Evolutionary conservation across 2,329 filamentous ascomycete species (phyloP).

Genomic region (Aureobasidium zeae): DNA sequence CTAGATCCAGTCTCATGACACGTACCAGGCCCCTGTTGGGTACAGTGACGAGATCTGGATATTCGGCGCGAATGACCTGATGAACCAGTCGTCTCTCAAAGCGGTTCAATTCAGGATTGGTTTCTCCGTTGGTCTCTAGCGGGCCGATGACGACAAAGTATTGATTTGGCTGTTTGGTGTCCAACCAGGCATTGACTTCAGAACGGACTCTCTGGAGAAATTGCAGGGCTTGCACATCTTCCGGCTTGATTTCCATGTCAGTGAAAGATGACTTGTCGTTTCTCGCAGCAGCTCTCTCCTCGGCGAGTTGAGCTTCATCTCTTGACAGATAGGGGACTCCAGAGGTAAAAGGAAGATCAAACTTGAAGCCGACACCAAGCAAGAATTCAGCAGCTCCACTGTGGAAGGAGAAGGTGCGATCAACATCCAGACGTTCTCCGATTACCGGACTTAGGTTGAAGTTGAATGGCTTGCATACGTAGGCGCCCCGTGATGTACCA

Average conservation of each 20-base stretch:
- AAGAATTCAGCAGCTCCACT: slow-evolving; percentile 55
- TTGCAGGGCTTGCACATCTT: slow-evolving; percentile 44
- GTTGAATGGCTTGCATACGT: slow-evolving; percentile 56
- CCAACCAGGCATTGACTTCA: slow-evolving; percentile 41
- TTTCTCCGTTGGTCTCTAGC: slow-evolving; percentile 18
- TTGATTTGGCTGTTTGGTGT: slow-evolving; percentile 22
- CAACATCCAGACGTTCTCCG: slow-evolving; percentile 44
- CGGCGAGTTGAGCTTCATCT: slow-evolving; percentile 44
- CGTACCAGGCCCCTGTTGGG: slow-evolving; percentile 36
- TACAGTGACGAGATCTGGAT: slow-evolving; percentile 37
- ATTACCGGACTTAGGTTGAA: slow-evolving; percentile 51
- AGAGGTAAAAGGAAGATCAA: slow-evolving; percentile 45
- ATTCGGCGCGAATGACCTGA: slow-evolving; percentile 57
- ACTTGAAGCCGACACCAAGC: slow-evolving; percentile 47
- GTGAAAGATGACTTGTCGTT: slow-evolving; percentile 32
- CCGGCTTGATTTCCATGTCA: slow-evolving; percentile 43
- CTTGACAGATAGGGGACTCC: slow-evolving; percentile 56
- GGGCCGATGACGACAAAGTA: slow-evolving; percentile 29
- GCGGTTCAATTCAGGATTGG: slow-evolving; percentile 37
- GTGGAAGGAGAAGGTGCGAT: slow-evolving; percentile 51
- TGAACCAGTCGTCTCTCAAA: slow-evolving; percentile 59
- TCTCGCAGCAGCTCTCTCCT: slow-evolving; percentile 36
- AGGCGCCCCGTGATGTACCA: slow-evolving; percentile 44
- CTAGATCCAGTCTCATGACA: slow-evolving; percentile 34
- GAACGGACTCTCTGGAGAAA: slow-evolving; percentile 41